Conservation (phyloP, 169 alveolate species). For the Cryptosporidium felis region DNA sequence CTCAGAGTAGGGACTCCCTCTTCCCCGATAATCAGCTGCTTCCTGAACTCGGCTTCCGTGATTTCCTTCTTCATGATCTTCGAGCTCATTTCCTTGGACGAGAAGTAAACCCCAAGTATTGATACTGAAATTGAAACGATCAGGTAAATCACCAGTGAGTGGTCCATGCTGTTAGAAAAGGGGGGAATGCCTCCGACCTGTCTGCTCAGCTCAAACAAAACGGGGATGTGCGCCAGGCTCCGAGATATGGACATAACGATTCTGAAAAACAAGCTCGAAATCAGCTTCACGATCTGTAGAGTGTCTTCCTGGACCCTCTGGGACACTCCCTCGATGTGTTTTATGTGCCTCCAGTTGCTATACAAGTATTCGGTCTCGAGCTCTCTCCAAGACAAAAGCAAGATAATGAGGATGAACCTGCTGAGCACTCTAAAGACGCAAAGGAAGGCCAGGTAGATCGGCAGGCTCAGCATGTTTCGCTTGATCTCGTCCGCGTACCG, state of each 20-base stretch:
- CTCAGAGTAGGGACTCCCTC: background rate
- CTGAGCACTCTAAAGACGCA: conserved; percentile 1
- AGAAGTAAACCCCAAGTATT: background rate
- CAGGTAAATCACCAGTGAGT: conserved; percentile 5
- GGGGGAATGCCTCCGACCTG: conserved; percentile 44
- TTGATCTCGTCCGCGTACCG: background rate
- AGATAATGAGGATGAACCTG: background rate
- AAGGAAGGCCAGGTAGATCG: background rate
- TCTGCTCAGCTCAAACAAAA: background rate
- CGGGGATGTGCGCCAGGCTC: conserved; percentile 43
- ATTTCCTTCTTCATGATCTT: conserved; percentile 6
- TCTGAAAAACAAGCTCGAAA: background rate
- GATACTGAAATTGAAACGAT: background rate
- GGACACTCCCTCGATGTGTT: conserved; percentile 23
- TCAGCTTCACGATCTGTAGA: background rate
- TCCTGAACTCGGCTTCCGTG: conserved; percentile 40
- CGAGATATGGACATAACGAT: conserved; percentile 18
- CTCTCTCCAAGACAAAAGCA: conserved; percentile 22
- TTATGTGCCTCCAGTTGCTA: conserved; percentile 15
- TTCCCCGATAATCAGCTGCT: conserved; percentile 27
- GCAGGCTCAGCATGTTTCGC: background rate
- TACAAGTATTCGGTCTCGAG: background rate
- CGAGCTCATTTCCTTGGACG: conserved; percentile 27
- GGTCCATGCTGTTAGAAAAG: background rate
- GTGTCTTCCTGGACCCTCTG: conserved; percentile 59